Evolutionary conservation across 495 filamentous ascomycete genomes (phyloP), one percentile per base, ranked within the genome.

Genomic region (Talaromyces thailandensis): DNA sequence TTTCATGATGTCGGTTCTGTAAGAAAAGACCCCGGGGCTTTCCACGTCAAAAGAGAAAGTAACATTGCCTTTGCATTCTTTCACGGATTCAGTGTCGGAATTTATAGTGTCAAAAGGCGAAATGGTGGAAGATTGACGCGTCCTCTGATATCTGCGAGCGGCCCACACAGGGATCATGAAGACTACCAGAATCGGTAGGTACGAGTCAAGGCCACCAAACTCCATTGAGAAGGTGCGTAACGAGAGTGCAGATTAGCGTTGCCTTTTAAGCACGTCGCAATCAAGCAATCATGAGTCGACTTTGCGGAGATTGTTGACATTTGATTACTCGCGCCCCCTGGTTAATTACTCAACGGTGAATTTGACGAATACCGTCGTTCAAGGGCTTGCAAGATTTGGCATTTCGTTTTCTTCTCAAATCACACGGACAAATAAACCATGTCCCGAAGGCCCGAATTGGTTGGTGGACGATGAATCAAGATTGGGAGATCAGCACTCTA

Each of bases 211-310:
- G 14, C n/a, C 25, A 48, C 24, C 57, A 26, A 60, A 43, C 35
- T 43, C 35, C 32, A 60, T 45, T 35, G 57, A 48, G 32, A 48
- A 60, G 57, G 32, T 43, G 32, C 21, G n/a, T 60, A 23, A 58
- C 12, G 26, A 23, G 11, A 55, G 3, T 25, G 23, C 26, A 26
- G 26, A 26, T 29, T 55, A 55, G 51, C 51, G 51, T 28, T 26
- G 51, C 24, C 51, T 28, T 14, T 28, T 9, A 25, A 25, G 51
- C 8, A 14, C 12, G 26, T 26, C 3, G 51, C 51, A 55, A 48
- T 21, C 43, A 48, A 21, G 43, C n/a, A 21, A 48, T 18, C 43
- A 48, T 6, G 18, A 21, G 37, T 43, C 16, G 37, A 18, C 43
- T 48, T 28, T 6, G 18, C 21, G 43, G 43, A 16, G 35, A 12